A percentile compares a stretch with the other conserved stretches of the same genome.
Conservation (phyloP, 495 filamentous ascomycete species). For the Bombardia bombarda region DNA sequence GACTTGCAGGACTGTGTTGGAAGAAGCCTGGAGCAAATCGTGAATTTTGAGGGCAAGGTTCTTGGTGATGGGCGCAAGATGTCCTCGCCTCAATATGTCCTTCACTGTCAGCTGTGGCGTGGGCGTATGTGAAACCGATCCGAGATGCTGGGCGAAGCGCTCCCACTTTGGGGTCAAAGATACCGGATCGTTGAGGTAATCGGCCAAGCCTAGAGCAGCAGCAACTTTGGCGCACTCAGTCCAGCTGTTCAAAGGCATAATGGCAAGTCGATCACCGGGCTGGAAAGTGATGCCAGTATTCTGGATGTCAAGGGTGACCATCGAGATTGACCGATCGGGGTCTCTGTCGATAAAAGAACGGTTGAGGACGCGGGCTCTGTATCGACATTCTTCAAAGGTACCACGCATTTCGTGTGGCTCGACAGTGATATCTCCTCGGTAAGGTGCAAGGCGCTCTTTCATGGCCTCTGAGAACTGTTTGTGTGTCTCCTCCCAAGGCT, state of each 20-base stretch:
- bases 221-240: conserved; percentile 41
- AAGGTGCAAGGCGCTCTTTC: conserved; percentile 43
- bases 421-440: conserved; percentile 29
- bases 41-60: conserved; percentile 37
- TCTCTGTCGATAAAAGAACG: conserved; percentile 37
- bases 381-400: conserved; percentile 44
- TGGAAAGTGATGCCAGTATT: conserved; percentile 42
- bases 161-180: conserved; percentile 29
- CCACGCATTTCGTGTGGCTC: conserved; percentile 45
- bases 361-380: conserved; percentile 30
- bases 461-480: conserved; percentile 43
- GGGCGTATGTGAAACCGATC: conserved; percentile 24
- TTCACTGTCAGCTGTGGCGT: conserved; percentile 30
- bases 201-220: conserved; percentile 33
- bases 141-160: conserved; percentile 36
- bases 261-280: conserved; percentile 39
- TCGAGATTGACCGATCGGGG: conserved; percentile 33
- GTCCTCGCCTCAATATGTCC: conserved; percentile 40
- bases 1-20: conserved; percentile 37
- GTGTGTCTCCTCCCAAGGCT: conserved; percentile 44
- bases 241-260: conserved; percentile 44
- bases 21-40: conserved; percentile 35
- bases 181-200: conserved; percentile 28
- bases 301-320: conserved; percentile 37
- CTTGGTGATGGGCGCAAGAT: conserved; percentile 41